phyloP scores from a whole-genome alignment of 495 filamentous ascomycete species.

The Penicillium alfredii region DNA sequence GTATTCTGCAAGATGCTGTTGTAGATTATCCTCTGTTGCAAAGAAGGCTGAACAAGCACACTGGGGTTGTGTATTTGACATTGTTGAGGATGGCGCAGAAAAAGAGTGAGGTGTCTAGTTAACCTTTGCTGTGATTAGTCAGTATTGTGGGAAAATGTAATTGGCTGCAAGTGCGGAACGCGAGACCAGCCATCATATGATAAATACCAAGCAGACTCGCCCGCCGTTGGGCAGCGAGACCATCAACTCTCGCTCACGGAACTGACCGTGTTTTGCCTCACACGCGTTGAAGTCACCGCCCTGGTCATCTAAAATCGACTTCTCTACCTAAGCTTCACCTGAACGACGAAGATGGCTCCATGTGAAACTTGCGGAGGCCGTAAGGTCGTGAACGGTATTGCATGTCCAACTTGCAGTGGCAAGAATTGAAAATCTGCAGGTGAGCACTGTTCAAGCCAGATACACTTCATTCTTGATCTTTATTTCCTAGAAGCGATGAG shows the following conservation, averaged over 20 bases:
- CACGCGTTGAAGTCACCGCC: constrained; percentile 11
- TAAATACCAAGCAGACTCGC: constrained; percentile 8
- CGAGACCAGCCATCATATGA: constrained; percentile 4
- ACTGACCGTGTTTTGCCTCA: constrained; percentile 7
- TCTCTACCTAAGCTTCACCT: constrained; percentile 12
- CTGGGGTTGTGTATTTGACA: constrained; percentile 15
- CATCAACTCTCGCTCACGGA: constrained; percentile 4
- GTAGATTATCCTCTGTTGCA: constrained; percentile 10
- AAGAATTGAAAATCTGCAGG: constrained; percentile 16
- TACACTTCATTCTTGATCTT: constrained; percentile 11
- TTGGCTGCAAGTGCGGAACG: too few species aligned
- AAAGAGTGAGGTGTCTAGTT: too few species aligned
- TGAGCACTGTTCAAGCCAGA: constrained; percentile 12
- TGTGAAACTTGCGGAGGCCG: constrained; percentile 16
- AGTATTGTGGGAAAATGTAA: too few species aligned
- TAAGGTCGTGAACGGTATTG: constrained; percentile 13
- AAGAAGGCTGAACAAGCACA: constrained; percentile 19
- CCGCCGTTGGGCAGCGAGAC: constrained; percentile 9
- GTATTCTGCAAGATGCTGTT: constrained; percentile 15
- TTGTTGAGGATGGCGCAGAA: constrained; percentile 11
- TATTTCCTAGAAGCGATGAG: constrained; percentile 9
- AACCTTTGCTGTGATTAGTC: too few species aligned
- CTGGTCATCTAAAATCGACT: constrained; percentile 11
- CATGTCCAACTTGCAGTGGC: constrained; percentile 17
- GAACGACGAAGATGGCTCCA: constrained; percentile 11